Evolutionary conservation across 768 basidiomycete genomes (phyloP).

Genomic region (Pisolithus albus): DNA sequence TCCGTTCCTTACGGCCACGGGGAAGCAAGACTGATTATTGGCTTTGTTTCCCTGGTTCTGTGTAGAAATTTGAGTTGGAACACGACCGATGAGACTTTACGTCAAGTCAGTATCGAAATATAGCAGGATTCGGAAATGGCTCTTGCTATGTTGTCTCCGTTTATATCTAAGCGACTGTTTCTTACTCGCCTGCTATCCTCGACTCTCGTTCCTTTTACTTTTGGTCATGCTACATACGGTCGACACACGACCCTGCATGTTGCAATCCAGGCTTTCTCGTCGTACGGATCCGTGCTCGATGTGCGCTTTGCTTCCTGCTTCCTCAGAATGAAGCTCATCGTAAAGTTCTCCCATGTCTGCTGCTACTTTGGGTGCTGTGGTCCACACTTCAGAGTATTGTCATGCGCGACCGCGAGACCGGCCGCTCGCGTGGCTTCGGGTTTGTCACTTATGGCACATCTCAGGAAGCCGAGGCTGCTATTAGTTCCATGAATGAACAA

Average conservation of each 20-base stretch:
- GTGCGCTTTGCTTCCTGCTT: constrained; percentile 56
- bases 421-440: constrained; percentile 94
- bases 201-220: constrained; percentile 11
- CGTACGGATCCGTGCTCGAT: constrained; percentile 81
- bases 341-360: constrained; percentile 1
- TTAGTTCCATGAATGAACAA: constrained; percentile 72
- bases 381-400: constrained; percentile 71
- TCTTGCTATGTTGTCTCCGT: constrained; percentile 42
- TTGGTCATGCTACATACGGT: constrained; percentile 10
- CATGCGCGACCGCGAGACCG: constrained; percentile 98
- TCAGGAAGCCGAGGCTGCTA: constrained; percentile 74
- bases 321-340: constrained; percentile 16
- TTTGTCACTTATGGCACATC: constrained; percentile 73
- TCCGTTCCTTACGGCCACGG: constrained; percentile 33
- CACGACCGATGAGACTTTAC: constrained; percentile 89
- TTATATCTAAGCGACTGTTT: constrained; percentile 25
- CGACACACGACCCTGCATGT: constrained; percentile 10
- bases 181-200: constrained; percentile 27
- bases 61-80: constrained; percentile 92
- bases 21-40: constrained; percentile 49
- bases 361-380: constrained; percentile 22
- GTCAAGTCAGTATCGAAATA: constrained; percentile 68
- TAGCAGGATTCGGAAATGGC: constrained; percentile 19
- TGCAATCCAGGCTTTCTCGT: constrained; percentile 66
- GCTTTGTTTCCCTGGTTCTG: constrained; percentile 35